Percentiles rank a stretch among this genome's conserved stretches.
Conservation (phyloP, 1,139 yeast genomes). For the Debaryomyces coudertii region DNA sequence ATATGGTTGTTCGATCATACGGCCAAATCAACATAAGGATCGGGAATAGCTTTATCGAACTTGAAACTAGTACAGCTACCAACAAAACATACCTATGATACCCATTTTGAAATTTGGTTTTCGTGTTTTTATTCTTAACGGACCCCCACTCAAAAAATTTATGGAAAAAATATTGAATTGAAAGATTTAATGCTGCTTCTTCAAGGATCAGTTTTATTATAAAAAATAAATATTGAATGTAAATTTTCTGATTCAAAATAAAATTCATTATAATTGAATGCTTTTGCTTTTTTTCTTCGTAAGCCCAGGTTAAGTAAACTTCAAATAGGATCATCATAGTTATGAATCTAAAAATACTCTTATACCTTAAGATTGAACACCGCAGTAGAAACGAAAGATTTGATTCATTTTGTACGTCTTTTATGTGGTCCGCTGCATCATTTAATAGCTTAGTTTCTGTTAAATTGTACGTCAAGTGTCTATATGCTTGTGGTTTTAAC, state of each 20-base stretch:
- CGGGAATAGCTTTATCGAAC: conserved; percentile 82
- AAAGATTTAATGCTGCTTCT: conserved; percentile 53
- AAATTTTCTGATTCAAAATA: conserved; percentile 49
- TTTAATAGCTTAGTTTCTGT: conserved; percentile 39
- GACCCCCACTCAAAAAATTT: conserved; percentile 38
- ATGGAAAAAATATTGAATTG: conserved; percentile 47
- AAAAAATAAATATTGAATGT: conserved; percentile 69
- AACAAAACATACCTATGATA: conserved; percentile 50
- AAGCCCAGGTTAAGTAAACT: conserved; percentile 90
- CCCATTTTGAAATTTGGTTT: conserved; percentile 20
- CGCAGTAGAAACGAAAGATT: not conserved
- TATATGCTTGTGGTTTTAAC: conserved; percentile 84
- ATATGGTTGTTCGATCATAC: conserved; percentile 71
- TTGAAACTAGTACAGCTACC: conserved; percentile 71
- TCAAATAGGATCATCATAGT: conserved; percentile 78
- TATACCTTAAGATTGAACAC: conserved; percentile 19
- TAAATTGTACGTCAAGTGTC: conserved; percentile 82
- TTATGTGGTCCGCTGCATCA: conserved; percentile 12
- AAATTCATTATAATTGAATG: conserved; percentile 30
- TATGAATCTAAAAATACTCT: conserved; percentile 51
- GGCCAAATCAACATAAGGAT: conserved; percentile 97
- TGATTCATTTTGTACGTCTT: not conserved
- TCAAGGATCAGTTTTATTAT: conserved; percentile 64
- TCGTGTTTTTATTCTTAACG: conserved; percentile 24
- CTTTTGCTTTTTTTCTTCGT: conserved; percentile 63